Evolutionary conservation across 2,329 filamentous ascomycete species (phyloP), one percentile per base, ranked within the genome.

Genomic region (Trichoderma sp.): DNA sequence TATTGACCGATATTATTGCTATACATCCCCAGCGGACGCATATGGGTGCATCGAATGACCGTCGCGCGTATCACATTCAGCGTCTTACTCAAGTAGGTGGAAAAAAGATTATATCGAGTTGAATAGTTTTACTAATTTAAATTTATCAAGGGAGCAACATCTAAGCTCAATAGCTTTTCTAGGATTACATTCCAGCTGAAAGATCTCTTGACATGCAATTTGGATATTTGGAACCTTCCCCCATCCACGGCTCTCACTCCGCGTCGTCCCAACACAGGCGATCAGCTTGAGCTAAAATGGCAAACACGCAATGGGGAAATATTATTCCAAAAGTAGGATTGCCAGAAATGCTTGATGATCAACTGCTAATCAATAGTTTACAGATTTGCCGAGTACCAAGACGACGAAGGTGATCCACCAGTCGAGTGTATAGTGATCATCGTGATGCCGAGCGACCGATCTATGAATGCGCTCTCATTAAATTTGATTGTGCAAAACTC

Each of bases 281-380:
- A 63, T 30, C 36, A 43, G 34, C 7, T 3, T 12, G 34, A 43
- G 6, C 9, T 43, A 6, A 43, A n/a, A 17, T 63, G 59, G 59
- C 59, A 43, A 30, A 63, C 36, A 30, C 5, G n/a, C 3, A 2
- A 20, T 47, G 59, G 59, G 1, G 8, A 63, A 13, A 47, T 63
- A 30, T 1, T 63, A 12, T 63, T 63, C 8, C 23, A 30, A 20
- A 6, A 2, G 59, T 30, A 63, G 3, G 9, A 1, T 13, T n/a
- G 0, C 1, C 8, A 1, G 4, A n/a, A 7, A 2, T 4, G n/a
- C 1, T n/a, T 7, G 0, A 4, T 0, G 3, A 17, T 43, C 15
- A 26, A n/a, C 4, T 43, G 15, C 34, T 39, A 1, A 62, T 1
- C 3, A 5, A 17, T 6, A 0, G 0, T 62, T n/a, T 13, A 11